Conservation (phyloP, 148 eudicot genomes). For the Amaranthus cruentus region DNA sequence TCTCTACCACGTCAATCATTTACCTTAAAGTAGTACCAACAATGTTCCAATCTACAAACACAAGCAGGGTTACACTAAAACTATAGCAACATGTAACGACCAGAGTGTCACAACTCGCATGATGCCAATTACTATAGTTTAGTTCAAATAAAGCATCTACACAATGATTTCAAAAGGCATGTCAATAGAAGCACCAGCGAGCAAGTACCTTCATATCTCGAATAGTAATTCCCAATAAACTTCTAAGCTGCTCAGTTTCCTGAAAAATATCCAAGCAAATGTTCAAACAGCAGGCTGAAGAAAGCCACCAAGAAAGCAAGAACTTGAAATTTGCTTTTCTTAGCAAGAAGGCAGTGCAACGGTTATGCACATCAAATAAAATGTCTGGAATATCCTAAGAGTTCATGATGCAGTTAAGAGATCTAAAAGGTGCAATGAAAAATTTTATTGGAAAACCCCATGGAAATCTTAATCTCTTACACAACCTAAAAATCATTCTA, state of each 20-base stretch:
- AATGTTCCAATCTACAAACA: background rate
- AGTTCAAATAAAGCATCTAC: background rate
- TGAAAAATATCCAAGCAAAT: conserved; percentile 25
- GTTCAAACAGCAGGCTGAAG: background rate
- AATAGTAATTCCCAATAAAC: conserved; percentile 49
- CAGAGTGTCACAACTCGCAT: background rate
- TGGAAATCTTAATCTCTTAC: too few relatives aligned
- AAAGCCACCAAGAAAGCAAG: background rate
- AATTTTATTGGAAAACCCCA: background rate
- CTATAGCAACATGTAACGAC: background rate
- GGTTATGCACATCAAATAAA: background rate
- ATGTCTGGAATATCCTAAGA: background rate
- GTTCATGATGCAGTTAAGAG: background rate
- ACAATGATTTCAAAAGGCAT: background rate
- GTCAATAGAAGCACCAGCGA: background rate
- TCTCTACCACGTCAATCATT: background rate
- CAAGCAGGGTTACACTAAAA: background rate
- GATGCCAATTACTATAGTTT: background rate
- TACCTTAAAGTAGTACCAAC: background rate
- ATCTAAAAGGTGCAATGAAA: background rate
- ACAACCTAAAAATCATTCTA: too few relatives aligned
- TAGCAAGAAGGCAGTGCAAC: background rate
- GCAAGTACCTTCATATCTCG: conserved; percentile 42
- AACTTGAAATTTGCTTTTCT: background rate
- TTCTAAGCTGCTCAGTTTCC: conserved; percentile 57